Evolutionary conservation across 345 rosid species (phyloP).

Genomic region (Eutrema japonicum): DNA sequence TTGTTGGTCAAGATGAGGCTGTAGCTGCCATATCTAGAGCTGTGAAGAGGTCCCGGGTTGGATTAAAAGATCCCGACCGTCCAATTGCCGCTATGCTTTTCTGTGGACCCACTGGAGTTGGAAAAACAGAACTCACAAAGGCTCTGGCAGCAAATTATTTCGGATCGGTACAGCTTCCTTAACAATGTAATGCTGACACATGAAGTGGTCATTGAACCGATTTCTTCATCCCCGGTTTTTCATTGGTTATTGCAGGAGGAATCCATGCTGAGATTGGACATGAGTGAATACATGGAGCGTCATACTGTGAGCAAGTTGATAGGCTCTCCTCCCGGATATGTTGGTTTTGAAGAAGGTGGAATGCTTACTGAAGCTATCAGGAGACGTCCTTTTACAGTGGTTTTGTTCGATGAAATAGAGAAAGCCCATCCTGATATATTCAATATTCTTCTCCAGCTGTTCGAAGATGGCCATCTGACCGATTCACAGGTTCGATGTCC

Average conservation of each 20-base stretch:
- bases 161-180: slow-evolving; percentile 73
- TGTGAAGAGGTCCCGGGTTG: slow-evolving; percentile 90
- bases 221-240: slow-evolving; percentile 16
- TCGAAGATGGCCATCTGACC: slow-evolving; percentile 97
- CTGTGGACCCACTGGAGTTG: slow-evolving; percentile 99
- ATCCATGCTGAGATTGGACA: slow-evolving; percentile 94
- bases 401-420: slow-evolving; percentile 89
- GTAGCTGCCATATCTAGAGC: slow-evolving; percentile 93
- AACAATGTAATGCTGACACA: slow-evolving; percentile 16
- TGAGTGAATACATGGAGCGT: slow-evolving; percentile 99
- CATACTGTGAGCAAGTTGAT: slow-evolving; percentile 93
- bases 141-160: slow-evolving; percentile 86
- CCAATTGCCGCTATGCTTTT: slow-evolving; percentile 97
- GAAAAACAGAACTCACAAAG: slow-evolving; percentile 93
- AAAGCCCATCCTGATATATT: slow-evolving; percentile 97
- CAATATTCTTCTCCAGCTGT: slow-evolving; percentile 93
- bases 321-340: slow-evolving; percentile 96
- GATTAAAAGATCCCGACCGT: slow-evolving; percentile 85
- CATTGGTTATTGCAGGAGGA: slow-evolving; percentile 64
- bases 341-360: slow-evolving; percentile 94
- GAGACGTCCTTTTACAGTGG: slow-evolving; percentile 84
- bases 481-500: slow-evolving; percentile 81
- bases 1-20: slow-evolving; percentile 96
- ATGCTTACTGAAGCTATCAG: slow-evolving; percentile 95
- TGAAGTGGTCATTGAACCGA: slow-evolving; percentile 2